Percentiles rank a stretch among this genome's conserved stretches.
phyloP scores from a whole-genome alignment of 2,329 filamentous ascomycete species.

The Volutella citrinella region DNA sequence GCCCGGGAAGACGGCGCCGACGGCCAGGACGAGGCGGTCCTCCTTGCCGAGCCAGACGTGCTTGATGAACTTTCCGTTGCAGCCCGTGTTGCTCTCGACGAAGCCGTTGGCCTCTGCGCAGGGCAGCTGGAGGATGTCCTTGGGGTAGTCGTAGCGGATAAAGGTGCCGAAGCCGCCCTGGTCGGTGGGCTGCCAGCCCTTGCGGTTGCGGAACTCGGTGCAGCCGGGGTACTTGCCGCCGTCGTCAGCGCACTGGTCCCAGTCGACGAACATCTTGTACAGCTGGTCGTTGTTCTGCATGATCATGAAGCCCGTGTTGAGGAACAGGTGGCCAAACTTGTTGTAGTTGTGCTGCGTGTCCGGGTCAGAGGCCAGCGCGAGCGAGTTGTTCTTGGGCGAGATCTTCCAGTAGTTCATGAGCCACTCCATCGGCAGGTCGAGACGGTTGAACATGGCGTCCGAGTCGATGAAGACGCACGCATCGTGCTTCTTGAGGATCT shows the following conservation, averaged over 20 bases:
- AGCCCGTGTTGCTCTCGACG: constrained; percentile 28
- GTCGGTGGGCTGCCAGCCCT: constrained; percentile 29
- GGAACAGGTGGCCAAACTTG: constrained; percentile 32
- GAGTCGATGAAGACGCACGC: constrained; percentile 38
- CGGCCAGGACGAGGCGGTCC: constrained; percentile 29
- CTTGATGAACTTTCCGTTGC: constrained; percentile 33
- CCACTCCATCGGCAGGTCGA: constrained; percentile 39
- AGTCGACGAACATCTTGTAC: constrained; percentile 42
- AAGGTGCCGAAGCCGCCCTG: constrained; percentile 37
- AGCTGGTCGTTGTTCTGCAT: constrained; percentile 43
- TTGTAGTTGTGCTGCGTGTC: constrained; percentile 30
- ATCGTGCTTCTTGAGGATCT: constrained; percentile 36
- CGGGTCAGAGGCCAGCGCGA: constrained; percentile 36
- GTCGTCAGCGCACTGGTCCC: constrained; percentile 37
- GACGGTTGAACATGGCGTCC: constrained; percentile 36
- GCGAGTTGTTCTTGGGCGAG: constrained; percentile 29
- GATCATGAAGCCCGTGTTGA: constrained; percentile 49
- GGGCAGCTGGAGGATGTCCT: constrained; percentile 32
- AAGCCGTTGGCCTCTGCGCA: constrained; percentile 39
- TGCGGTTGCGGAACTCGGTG: constrained; percentile 27
- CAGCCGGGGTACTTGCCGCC: constrained; percentile 31
- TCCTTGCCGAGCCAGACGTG: constrained; percentile 37
- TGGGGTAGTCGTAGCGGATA: constrained; percentile 33
- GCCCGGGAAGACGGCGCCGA: constrained; percentile 30
- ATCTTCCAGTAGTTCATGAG: constrained; percentile 40